These are phyloP conservation scores for Saururus chinensis DNA, from an alignment of 164 flowering plant species.

Conservation along the genomic window DNA sequence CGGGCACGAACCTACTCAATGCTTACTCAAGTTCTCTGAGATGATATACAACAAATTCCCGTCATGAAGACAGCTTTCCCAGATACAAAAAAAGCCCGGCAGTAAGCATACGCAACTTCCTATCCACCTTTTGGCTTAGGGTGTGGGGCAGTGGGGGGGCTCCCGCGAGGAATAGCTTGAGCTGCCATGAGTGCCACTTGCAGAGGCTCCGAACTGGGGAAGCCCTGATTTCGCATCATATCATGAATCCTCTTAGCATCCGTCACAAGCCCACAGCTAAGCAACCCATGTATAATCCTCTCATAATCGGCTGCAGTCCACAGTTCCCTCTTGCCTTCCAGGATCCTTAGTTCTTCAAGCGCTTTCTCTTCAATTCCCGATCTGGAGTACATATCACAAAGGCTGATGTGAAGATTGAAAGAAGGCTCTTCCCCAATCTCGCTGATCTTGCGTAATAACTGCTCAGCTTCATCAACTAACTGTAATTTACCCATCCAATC, in stretches of 20 bases:
- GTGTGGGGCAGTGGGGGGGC: slow-evolving; percentile 5
- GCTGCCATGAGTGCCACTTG: slow-evolving; percentile 35
- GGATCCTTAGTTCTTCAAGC: slow-evolving; percentile 49
- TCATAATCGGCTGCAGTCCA: slow-evolving; percentile 48
- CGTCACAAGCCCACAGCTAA: slow-evolving; percentile 44
- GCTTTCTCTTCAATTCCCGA: slow-evolving; percentile 56
- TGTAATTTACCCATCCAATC: slow-evolving; percentile 74
- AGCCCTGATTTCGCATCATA: slow-evolving; percentile 60
- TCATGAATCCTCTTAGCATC: slow-evolving; percentile 47
- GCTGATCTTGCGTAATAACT: slow-evolving; percentile 42
- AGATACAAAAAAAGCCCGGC: no score
- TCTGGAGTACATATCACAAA: slow-evolving; percentile 70
- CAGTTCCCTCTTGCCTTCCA: slow-evolving; percentile 60
- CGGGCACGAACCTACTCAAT: no score
- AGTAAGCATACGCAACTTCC: no score
- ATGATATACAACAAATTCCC: no score
- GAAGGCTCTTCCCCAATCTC: slow-evolving; percentile 51
- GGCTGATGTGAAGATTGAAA: slow-evolving; percentile 56
- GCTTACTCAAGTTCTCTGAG: no score
- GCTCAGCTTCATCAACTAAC: slow-evolving; percentile 78
- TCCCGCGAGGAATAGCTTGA: slow-evolving; percentile 7
- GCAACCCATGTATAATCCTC: slow-evolving; percentile 48
- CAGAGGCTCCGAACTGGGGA: slow-evolving; percentile 26
- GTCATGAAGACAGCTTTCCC: no score
- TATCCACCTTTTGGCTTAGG: slow-evolving; percentile 8